These are phyloP conservation scores for Aspergillus coremiiformis DNA, from an alignment of 495 filamentous ascomycete species.

Conservation along the genomic window DNA sequence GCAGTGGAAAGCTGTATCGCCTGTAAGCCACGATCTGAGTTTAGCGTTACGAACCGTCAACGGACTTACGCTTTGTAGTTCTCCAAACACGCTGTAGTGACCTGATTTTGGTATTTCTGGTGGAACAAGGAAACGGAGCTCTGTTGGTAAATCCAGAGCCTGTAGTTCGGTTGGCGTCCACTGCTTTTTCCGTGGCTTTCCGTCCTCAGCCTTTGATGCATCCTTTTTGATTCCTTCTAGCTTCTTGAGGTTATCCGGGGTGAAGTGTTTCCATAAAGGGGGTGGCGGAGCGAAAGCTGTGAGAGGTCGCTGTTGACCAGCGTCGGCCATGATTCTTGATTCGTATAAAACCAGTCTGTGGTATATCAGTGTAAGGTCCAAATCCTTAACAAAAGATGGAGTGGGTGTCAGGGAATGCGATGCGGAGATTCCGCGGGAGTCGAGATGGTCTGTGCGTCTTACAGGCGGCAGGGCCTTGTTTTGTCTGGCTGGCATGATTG, in stretches of 20 bases:
- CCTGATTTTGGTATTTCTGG: conserved; percentile 65
- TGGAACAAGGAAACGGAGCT: conserved; percentile 74
- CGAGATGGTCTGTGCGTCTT: conserved; percentile 4
- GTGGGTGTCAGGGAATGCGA: neutral
- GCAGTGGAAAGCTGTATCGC: conserved; percentile 45
- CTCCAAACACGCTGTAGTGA: conserved; percentile 68
- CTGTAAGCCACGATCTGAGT: neutral
- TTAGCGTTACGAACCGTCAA: neutral
- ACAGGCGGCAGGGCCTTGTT: neutral
- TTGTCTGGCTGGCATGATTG: neutral
- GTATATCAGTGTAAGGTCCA: neutral
- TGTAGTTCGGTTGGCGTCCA: conserved; percentile 43
- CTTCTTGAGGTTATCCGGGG: conserved; percentile 61
- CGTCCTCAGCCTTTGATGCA: conserved; percentile 33
- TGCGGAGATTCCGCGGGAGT: conserved; percentile 9
- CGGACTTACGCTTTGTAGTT: conserved; percentile 49
- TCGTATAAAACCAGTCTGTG: neutral
- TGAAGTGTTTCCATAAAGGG: conserved; percentile 86
- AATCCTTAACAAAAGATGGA: neutral
- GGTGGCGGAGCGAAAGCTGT: conserved; percentile 76
- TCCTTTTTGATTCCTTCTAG: conserved; percentile 50
- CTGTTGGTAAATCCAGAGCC: conserved; percentile 55
- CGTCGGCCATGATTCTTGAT: conserved; percentile 43
- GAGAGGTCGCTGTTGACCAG: conserved; percentile 39
- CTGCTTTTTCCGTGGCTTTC: conserved; percentile 27